Conservation (phyloP, 2,329 filamentous ascomycete genomes). For the Cryphonectria naterciae region DNA sequence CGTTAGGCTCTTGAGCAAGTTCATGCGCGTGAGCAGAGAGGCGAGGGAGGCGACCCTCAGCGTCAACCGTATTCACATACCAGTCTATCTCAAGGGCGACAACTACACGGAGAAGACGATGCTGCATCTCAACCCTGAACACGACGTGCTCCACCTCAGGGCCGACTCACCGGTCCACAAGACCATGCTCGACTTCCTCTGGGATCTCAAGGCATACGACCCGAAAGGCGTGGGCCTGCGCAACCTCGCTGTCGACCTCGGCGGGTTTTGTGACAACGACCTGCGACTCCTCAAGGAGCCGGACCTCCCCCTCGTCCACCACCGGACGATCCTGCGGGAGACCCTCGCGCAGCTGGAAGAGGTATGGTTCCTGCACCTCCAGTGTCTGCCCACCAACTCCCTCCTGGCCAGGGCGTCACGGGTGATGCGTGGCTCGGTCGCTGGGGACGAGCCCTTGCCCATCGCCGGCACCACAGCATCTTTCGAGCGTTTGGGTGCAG, state of each 20-base stretch:
- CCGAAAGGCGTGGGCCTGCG: constrained; percentile 19
- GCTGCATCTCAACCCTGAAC: constrained; percentile 24
- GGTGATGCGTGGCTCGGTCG: neutral
- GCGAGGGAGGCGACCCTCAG: constrained; percentile 6
- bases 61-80: constrained; percentile 24
- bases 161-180: constrained; percentile 19
- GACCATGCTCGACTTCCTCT: constrained; percentile 27
- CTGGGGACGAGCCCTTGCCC: neutral
- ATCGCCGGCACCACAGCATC: neutral
- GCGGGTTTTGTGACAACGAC: constrained; percentile 18
- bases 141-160: constrained; percentile 19
- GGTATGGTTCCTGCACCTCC: constrained; percentile 22
- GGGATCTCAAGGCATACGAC: constrained; percentile 28
- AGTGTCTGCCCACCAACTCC: neutral
- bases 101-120: neutral
- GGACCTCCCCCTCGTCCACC: constrained; percentile 23
- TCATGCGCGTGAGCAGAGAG: constrained; percentile 22
- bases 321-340: constrained; percentile 28
- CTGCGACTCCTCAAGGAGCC: constrained; percentile 13
- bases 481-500: constrained; percentile 10
- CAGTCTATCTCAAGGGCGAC: neutral
- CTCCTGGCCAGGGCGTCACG: neutral
- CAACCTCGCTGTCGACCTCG: constrained; percentile 11
- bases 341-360: constrained; percentile 26
- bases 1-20: constrained; percentile 12